Conservation (phyloP, 331 rosid species). For the Ulmus americana region DNA sequence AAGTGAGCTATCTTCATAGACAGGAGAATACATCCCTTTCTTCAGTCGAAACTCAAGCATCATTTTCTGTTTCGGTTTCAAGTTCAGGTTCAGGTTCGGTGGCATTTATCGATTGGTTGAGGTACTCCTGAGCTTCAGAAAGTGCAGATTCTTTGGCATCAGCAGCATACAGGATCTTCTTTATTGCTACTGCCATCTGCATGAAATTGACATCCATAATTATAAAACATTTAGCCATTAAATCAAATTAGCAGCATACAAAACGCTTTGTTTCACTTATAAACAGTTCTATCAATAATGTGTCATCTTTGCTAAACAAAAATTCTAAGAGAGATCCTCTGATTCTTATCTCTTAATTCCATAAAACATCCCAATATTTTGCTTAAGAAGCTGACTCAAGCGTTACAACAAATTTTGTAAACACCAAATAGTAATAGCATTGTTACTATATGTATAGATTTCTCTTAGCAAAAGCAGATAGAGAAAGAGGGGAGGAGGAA, state of each 20-base stretch:
- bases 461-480: too few relatives aligned
- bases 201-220: background rate
- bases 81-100: constrained; percentile 22
- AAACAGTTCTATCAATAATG: too few relatives aligned
- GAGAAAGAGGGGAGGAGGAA: too few relatives aligned
- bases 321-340: too few relatives aligned
- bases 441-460: too few relatives aligned
- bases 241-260: background rate
- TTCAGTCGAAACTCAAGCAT: constrained; percentile 9
- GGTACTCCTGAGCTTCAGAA: constrained; percentile 47
- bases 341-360: too few relatives aligned
- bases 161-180: constrained; percentile 51
- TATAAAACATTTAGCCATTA: background rate
- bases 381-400: too few relatives aligned
- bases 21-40: background rate
- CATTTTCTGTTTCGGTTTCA: constrained; percentile 25
- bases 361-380: too few relatives aligned
- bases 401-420: too few relatives aligned
- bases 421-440: too few relatives aligned
- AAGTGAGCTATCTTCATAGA: background rate
- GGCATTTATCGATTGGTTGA: constrained; percentile 16
- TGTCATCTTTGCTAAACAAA: too few relatives aligned
- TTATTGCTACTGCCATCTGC: constrained; percentile 53
- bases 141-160: constrained; percentile 57
- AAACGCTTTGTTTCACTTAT: background rate